Percentiles rank a stretch among this genome's conserved stretches.
Conservation (phyloP, 2,329 filamentous ascomycete genomes). For the Pseudocercospora crystallina region DNA sequence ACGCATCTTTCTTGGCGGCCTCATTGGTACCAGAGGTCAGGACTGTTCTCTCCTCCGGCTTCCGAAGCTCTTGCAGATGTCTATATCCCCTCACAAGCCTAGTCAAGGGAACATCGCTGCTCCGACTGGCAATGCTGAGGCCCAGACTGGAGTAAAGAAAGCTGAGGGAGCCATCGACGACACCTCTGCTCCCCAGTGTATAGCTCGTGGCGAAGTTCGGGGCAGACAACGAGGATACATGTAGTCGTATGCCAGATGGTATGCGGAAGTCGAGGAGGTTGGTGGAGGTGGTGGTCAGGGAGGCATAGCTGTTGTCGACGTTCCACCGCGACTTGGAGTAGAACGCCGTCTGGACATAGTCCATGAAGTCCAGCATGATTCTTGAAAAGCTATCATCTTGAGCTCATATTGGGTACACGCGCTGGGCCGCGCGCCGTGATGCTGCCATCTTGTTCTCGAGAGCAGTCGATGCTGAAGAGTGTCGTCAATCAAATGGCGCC, state of each 20-base stretch:
- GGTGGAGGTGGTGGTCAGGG: slow-evolving; percentile 78
- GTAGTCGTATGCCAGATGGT: slow-evolving; percentile 78
- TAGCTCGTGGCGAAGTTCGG: slow-evolving; percentile 95
- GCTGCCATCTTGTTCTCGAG: too few relatives aligned
- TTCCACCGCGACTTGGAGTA: slow-evolving; percentile 85
- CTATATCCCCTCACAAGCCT: slow-evolving; percentile 80
- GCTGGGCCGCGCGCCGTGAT: too few relatives aligned
- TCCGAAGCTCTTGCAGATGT: slow-evolving; percentile 67
- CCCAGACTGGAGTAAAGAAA: slow-evolving; percentile 92
- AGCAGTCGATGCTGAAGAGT: too few relatives aligned
- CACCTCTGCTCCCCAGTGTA: slow-evolving; percentile 80
- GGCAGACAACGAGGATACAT: slow-evolving; percentile 86
- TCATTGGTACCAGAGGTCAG: slow-evolving; percentile 41
- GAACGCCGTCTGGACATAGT: slow-evolving; percentile 90
- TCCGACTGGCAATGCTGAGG: slow-evolving; percentile 66
- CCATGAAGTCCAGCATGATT: slow-evolving; percentile 92
- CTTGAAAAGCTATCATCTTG: slow-evolving; percentile 14
- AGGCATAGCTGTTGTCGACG: slow-evolving; percentile 86
- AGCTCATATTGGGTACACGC: slow-evolving; percentile 4
- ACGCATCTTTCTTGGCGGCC: slow-evolving; percentile 51
- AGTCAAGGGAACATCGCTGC: slow-evolving; percentile 72
- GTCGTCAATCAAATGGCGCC: too few relatives aligned
- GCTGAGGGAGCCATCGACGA: slow-evolving; percentile 94
- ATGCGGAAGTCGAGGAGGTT: slow-evolving; percentile 86
- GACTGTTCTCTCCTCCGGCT: slow-evolving; percentile 43